Evolutionary conservation across 139 green algal species (phyloP).

Genomic region (Pseudopediastrum boryanum): DNA sequence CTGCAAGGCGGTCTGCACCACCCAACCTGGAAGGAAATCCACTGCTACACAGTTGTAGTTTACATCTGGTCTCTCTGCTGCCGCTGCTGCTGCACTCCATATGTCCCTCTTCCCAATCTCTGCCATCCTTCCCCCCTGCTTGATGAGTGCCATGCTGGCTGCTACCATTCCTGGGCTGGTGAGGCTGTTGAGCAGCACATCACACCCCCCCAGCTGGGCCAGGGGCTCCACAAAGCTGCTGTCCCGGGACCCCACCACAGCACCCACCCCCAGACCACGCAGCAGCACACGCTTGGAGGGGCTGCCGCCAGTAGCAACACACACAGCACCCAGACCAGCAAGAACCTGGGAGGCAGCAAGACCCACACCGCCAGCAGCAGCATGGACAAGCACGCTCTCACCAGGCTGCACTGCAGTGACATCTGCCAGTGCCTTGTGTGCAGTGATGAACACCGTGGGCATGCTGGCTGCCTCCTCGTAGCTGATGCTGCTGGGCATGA

Average conservation of each 20-base stretch:
- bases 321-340: conserved; percentile 31
- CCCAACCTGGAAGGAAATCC: conserved; percentile 78
- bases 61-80: conserved; percentile 79
- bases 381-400: conserved; percentile 70
- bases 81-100: conserved; percentile 58
- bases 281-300: conserved; percentile 74
- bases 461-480: conserved; percentile 75
- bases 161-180: conserved; percentile 85
- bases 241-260: conserved; percentile 65
- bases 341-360: conserved; percentile 72
- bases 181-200: conserved; percentile 81
- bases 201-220: conserved; percentile 40
- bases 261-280: conserved; percentile 51
- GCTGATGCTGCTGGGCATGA: conserved; percentile 60
- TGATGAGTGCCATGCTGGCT: conserved; percentile 63
- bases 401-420: conserved; percentile 34
- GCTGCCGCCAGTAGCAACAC: conserved; percentile 69
- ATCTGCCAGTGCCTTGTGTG: conserved; percentile 60
- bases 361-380: conserved; percentile 76
- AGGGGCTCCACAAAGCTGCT: conserved; percentile 60
- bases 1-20: conserved; percentile 39
- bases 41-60: conserved; percentile 76
- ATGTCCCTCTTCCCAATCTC: conserved; percentile 92
- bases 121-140: conserved; percentile 58
- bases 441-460: conserved; percentile 84